Conservation (phyloP, 768 basidiomycete genomes). For the Pilatotrama ljubarskyi region DNA sequence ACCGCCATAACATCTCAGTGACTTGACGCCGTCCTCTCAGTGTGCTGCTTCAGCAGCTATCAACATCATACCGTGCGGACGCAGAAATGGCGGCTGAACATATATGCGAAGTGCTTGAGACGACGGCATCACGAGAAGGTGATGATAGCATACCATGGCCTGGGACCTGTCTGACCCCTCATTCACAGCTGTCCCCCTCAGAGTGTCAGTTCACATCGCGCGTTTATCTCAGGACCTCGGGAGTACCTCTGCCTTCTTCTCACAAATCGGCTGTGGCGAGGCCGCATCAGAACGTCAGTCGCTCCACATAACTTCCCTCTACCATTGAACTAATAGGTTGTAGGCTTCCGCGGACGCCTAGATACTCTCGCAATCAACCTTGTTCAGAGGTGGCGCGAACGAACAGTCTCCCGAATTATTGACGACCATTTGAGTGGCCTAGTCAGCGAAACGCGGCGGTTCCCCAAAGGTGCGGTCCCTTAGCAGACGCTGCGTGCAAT, state of each 20-base stretch:
- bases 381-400: slow-evolving; percentile 54
- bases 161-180: background rate
- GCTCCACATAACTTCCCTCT: background rate
- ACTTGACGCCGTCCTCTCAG: slow-evolving; percentile 31
- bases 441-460: background rate
- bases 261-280: slow-evolving; percentile 44
- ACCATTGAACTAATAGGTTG: background rate
- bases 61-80: slow-evolving; percentile 47
- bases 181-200: slow-evolving; percentile 29
- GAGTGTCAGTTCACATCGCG: slow-evolving; percentile 47
- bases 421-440: background rate
- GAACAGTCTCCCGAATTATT: slow-evolving; percentile 33
- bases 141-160: slow-evolving; percentile 10
- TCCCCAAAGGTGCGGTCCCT: background rate
- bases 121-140: slow-evolving; percentile 38
- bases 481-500: background rate
- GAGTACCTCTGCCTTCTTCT: slow-evolving; percentile 44
- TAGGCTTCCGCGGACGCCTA: slow-evolving; percentile 53
- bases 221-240: slow-evolving; percentile 51
- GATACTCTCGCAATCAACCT: slow-evolving; percentile 45
- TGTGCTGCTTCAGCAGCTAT: slow-evolving; percentile 43
- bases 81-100: slow-evolving; percentile 48
- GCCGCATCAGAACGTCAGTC: slow-evolving; percentile 38
- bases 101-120: slow-evolving; percentile 44
- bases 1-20: background rate